Conservation (phyloP, 805 yeast species). For the Candida ipomoeae region DNA sequence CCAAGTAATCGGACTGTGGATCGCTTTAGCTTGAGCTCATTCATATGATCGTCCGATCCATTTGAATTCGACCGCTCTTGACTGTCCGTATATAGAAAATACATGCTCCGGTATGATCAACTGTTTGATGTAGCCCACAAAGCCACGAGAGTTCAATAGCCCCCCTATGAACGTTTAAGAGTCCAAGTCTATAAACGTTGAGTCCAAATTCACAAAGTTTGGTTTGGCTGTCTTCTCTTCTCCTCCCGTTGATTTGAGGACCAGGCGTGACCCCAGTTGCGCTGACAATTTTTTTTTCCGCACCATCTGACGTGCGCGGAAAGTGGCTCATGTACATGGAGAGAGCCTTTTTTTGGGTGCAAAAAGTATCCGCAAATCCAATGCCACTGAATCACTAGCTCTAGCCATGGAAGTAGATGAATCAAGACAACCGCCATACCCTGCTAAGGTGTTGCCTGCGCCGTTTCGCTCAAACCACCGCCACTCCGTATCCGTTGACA, state of each 20-base stretch:
- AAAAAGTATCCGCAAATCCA: background rate
- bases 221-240: no score
- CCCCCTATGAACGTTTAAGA: no score
- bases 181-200: no score
- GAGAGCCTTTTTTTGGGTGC: slow-evolving; percentile 2
- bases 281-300: background rate
- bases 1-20: slow-evolving; percentile 72
- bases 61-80: slow-evolving; percentile 5
- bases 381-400: slow-evolving; percentile 1
- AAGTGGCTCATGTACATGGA: background rate
- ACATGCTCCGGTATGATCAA: slow-evolving; percentile 19
- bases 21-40: slow-evolving; percentile 13
- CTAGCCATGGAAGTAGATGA: background rate
- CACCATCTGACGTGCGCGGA: background rate
- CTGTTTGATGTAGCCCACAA: background rate
- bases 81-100: slow-evolving; percentile 19
- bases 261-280: background rate
- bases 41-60: slow-evolving; percentile 3
- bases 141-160: no score
- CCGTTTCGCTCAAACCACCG: background rate
- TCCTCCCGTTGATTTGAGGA: no score
- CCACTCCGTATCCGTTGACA: background rate
- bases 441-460: background rate
- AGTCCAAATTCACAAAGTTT: no score
- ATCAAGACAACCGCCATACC: background rate